Percentiles rank a stretch among this genome's conserved stretches.
Evolutionary conservation across 2,329 filamentous ascomycete genomes (phyloP).

Genomic region (Tolypocladium endophyticum): DNA sequence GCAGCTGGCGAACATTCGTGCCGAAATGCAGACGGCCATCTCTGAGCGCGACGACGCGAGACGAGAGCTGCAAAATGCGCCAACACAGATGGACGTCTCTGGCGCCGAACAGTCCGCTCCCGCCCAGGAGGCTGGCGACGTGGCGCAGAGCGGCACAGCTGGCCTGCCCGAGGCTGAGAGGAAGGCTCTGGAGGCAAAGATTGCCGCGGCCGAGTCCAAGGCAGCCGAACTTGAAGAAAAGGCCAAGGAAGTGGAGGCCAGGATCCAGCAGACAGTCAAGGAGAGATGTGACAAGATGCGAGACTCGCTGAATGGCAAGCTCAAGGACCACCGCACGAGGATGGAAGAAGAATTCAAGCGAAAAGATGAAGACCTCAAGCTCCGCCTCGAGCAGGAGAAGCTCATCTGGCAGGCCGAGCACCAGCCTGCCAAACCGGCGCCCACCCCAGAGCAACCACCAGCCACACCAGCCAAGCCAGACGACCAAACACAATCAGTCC

Average conservation of each 20-base stretch:
- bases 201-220: conserved; percentile 49
- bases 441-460: conserved; percentile 13
- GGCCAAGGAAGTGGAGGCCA: conserved; percentile 52
- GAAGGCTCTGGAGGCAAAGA: conserved; percentile 50
- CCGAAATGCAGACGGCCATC: conserved; percentile 51
- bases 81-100: conserved; percentile 5
- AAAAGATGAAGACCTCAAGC: conserved; percentile 40
- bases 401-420: conserved; percentile 51
- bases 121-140: background rate
- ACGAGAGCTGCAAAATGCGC: conserved; percentile 22
- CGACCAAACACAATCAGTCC: conserved; percentile 10
- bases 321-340: conserved; percentile 52
- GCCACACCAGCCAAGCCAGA: conserved; percentile 27
- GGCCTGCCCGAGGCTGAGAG: conserved; percentile 46
- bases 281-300: conserved; percentile 61
- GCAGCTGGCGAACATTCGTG: conserved; percentile 42
- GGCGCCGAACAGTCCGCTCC: background rate
- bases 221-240: conserved; percentile 56
- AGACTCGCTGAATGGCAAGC: conserved; percentile 54
- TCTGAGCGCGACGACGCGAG: conserved; percentile 55
- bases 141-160: conserved; percentile 10
- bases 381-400: conserved; percentile 52
- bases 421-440: conserved; percentile 8
- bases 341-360: conserved; percentile 42
- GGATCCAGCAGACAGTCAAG: conserved; percentile 50